A percentile compares a stretch with the other conserved stretches of the same genome.
Conservation (phyloP, 768 basidiomycete genomes). For the Collybiopsis luxurians region DNA sequence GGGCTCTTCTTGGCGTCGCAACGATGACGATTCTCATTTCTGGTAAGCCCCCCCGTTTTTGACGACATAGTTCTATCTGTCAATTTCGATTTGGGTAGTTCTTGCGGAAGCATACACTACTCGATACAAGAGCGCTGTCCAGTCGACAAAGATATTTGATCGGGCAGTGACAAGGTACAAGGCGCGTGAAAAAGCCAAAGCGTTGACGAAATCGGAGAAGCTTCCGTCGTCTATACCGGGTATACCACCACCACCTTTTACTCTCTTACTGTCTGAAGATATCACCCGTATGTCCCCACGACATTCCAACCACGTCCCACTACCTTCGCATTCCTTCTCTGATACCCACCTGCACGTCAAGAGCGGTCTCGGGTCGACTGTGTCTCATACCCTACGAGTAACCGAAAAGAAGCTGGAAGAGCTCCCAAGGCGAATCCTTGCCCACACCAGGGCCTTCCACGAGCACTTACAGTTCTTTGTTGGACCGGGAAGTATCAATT, state of each 20-base stretch:
- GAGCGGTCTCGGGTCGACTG: neutral
- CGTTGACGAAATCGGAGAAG: neutral
- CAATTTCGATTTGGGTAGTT: conserved; percentile 31
- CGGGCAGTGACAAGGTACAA: conserved; percentile 45
- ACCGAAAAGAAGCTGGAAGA: conserved; percentile 24
- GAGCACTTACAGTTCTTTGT: conserved; percentile 32
- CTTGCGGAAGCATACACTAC: conserved; percentile 64
- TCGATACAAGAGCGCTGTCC: conserved; percentile 59
- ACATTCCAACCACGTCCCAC: neutral
- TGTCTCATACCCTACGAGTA: neutral
- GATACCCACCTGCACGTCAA: neutral
- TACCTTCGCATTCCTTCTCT: neutral
- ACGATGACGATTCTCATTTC: conserved; percentile 76
- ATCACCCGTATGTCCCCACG: neutral
- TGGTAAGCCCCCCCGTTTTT: conserved; percentile 35
- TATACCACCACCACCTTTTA: neutral
- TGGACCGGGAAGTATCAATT: conserved; percentile 15
- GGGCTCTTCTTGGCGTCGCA: conserved; percentile 75
- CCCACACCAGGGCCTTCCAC: conserved; percentile 26
- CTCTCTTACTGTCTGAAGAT: neutral
- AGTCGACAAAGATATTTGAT: conserved; percentile 38
- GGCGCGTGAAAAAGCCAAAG: conserved; percentile 9
- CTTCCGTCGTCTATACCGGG: neutral
- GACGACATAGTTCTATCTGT: neutral
- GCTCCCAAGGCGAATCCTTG: conserved; percentile 28